Conservation (phyloP, 306 rosid genomes). For the Prunus kanzakura region DNA sequence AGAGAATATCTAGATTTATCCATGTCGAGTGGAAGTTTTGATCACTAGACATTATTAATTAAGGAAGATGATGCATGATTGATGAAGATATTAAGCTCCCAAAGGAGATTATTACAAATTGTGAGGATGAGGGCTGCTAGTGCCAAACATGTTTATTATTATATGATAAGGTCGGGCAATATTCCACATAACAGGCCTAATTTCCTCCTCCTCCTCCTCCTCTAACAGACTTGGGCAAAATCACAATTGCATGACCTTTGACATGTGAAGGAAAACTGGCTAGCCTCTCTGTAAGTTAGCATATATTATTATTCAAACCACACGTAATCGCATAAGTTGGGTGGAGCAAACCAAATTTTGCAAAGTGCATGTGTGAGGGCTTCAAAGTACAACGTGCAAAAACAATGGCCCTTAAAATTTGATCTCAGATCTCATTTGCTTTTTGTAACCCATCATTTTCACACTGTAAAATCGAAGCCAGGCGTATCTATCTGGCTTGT, state of each 20-base stretch:
- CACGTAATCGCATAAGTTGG: conserved; percentile 38
- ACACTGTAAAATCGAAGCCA: neutral
- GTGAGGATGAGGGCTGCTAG: neutral
- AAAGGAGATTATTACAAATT: neutral
- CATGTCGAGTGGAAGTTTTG: too few relatives aligned
- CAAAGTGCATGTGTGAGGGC: conserved; percentile 18
- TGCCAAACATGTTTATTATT: neutral
- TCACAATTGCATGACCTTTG: conserved; percentile 55
- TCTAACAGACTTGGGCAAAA: conserved; percentile 48
- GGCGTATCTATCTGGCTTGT: neutral
- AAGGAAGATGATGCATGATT: neutral
- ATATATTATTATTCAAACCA: conserved; percentile 33
- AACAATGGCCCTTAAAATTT: neutral
- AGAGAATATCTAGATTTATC: too few relatives aligned
- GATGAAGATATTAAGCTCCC: neutral
- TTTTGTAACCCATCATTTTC: neutral
- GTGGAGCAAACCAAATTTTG: conserved; percentile 30
- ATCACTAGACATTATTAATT: too few relatives aligned
- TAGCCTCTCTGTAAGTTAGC: conserved; percentile 41
- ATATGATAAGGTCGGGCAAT: conserved; percentile 22
- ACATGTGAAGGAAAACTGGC: conserved; percentile 52
- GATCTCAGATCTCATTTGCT: neutral
- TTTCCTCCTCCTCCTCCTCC: conserved; percentile 13
- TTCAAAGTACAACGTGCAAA: conserved; percentile 18
- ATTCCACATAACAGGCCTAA: conserved; percentile 35